Base-by-base conservation (phyloP, 1,284 basidiomycete species). In the Tilletia setariae region DNA sequence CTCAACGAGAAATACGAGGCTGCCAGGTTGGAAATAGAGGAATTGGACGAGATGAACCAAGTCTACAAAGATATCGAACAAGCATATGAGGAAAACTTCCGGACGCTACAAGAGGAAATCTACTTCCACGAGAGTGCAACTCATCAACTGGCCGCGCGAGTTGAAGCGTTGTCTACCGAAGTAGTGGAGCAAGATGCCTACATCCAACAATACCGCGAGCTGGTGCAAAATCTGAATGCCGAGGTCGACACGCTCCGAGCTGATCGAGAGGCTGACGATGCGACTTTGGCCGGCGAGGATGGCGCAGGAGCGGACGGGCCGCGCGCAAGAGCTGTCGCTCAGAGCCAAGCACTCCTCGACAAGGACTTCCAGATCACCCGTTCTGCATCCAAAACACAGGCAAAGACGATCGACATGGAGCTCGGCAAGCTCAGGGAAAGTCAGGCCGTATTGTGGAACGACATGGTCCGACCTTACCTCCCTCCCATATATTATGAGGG, bases 51-150 rank as follows among this genome's bases (percentile, higher is more conserved):
- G 15, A 87, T 98, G 64, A 93, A 94, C 82, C 94, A 98, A 77
- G 89, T 99, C 67, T 93, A 90, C 72, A 95, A 98, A 75, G 96
- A 99, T 84, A 87, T 99, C 1, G 96, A 98, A 83, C 95, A 98
- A 84, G 93, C 92, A 78, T 95, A 98, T 76, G 83, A 92, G 7
- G 95, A 97, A 83, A 93, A 93, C 0, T 95, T 98, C 84, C 93
- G 92, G 83, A 88, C 90, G 49, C 84, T 98, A 72, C 90, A 94
- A 76, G 92, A 92, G 67, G 94, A 97, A 68, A 87, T 98, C 51
- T 90, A 76, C 61, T 66, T 70, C 21, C 67, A 68, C 65, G 78
- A 76, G 21, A 74, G 74, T 1, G 68, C 67, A 42, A 63, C 76
- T 23, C 72, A 72, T 23, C 72, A 78, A 25, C 69, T 73, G 30